These are phyloP conservation scores for Suhomyces emberorum DNA, from an alignment of 805 yeast genomes.

Conservation along the genomic window DNA sequence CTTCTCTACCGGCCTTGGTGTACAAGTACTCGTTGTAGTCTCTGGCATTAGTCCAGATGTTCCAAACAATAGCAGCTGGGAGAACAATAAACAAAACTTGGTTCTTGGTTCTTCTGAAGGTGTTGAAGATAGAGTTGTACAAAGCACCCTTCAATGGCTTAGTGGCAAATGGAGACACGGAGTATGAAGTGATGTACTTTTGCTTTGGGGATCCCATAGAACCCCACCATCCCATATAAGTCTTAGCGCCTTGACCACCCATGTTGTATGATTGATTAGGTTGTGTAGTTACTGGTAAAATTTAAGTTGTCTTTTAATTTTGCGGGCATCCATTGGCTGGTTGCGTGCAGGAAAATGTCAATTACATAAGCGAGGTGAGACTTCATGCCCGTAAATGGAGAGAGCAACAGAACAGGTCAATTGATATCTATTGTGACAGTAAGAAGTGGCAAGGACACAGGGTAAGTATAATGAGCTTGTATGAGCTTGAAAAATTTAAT, in stretches of 20 bases:
- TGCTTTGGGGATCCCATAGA: conserved; percentile 81
- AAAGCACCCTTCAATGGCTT: conserved; percentile 85
- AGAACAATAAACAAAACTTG: conserved; percentile 75
- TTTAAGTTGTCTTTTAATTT: conserved; percentile 6
- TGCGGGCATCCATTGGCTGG: conserved; percentile 12
- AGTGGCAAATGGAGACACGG: conserved; percentile 92
- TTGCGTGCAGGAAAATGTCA: neutral
- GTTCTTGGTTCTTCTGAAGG: conserved; percentile 87
- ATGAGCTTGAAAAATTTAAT: too few relatives aligned
- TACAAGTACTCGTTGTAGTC: conserved; percentile 90
- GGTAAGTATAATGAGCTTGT: too few relatives aligned
- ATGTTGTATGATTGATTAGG: conserved; percentile 27
- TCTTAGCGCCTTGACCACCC: conserved; percentile 68
- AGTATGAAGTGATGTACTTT: conserved; percentile 80
- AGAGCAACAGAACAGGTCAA: too few relatives aligned
- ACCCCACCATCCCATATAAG: conserved; percentile 99
- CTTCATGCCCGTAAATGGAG: too few relatives aligned
- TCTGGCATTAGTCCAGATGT: conserved; percentile 82
- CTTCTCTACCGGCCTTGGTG: conserved; percentile 97
- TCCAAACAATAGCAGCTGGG: conserved; percentile 81
- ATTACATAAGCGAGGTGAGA: neutral
- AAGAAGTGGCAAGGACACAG: too few relatives aligned
- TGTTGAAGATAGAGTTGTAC: conserved; percentile 85
- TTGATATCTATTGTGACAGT: too few relatives aligned
- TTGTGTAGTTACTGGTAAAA: neutral